Evolutionary conservation across 1,284 basidiomycete species (phyloP).

Genomic region (Laetiporus sulphureus): DNA sequence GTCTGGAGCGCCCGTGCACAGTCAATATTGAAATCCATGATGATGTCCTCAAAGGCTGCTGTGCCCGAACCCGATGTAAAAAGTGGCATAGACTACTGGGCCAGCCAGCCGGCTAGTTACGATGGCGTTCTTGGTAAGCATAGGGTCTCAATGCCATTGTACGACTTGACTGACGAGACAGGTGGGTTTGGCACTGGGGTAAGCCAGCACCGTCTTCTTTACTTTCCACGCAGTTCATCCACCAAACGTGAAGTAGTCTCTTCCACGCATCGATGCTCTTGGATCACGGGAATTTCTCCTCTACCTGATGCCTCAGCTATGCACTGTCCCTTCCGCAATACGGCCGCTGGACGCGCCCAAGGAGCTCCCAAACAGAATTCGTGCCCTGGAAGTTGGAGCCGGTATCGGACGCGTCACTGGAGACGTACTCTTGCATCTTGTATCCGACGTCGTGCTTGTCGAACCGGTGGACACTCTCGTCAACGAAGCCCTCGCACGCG

Average conservation of each 20-base stretch:
- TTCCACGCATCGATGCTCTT: conserved; percentile 84
- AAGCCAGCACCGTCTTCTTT: conserved; percentile 17
- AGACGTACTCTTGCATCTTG: conserved; percentile 78
- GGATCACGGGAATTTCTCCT: conserved; percentile 84
- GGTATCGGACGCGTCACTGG: conserved; percentile 89
- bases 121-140: conserved; percentile 62
- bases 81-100: conserved; percentile 76
- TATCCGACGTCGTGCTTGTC: conserved; percentile 80
- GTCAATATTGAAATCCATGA: not conserved
- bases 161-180: conserved; percentile 22
- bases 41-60: conserved; percentile 5
- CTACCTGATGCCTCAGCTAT: conserved; percentile 72
- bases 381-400: conserved; percentile 86
- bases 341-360: conserved; percentile 21
- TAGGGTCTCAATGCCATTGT: not conserved
- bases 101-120: conserved; percentile 60
- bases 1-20: too few relatives aligned
- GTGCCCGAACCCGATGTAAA: conserved; percentile 42
- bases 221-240: too few relatives aligned
- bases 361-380: conserved; percentile 35
- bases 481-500: conserved; percentile 54
- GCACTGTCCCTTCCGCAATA: conserved; percentile 66
- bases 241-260: conserved; percentile 48
- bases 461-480: conserved; percentile 83
- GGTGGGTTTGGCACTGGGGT: conserved; percentile 75